Conservation (phyloP, 495 filamentous ascomycete species). For the Podospora pseudoanserina region DNA sequence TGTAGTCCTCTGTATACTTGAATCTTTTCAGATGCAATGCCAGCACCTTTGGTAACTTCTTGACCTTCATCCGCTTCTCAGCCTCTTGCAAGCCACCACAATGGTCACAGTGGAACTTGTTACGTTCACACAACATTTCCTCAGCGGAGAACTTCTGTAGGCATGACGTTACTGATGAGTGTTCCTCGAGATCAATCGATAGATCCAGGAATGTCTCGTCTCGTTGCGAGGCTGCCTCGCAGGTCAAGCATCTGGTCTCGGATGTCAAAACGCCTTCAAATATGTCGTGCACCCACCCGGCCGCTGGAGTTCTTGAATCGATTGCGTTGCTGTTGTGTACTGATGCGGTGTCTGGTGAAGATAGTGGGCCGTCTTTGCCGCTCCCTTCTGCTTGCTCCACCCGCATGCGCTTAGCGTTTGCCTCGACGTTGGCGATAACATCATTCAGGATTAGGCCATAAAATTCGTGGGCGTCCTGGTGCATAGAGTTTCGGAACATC, state of each 20-base stretch:
- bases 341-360: conserved; percentile 42
- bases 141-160: conserved; percentile 93
- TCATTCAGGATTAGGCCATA: conserved; percentile 93
- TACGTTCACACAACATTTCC: conserved; percentile 97
- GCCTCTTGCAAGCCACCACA: conserved; percentile 96
- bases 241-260: conserved; percentile 94
- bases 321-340: conserved; percentile 38
- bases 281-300: conserved; percentile 93
- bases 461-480: conserved; percentile 98
- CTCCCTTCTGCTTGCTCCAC: conserved; percentile 47
- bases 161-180: conserved; percentile 94
- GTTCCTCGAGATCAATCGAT: conserved; percentile 92
- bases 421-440: conserved; percentile 89
- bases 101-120: conserved; percentile 97
- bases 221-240: conserved; percentile 89
- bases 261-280: conserved; percentile 94
- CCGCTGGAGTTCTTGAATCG: conserved; percentile 45
- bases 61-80: conserved; percentile 99
- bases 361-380: conserved; percentile 32
- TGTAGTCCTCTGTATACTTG: conserved; percentile 95
- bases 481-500: conserved; percentile 95
- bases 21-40: conserved; percentile 93
- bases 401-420: conserved; percentile 59
- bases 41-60: conserved; percentile 84
- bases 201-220: conserved; percentile 95